Percentiles rank a stretch among this genome's conserved stretches.
Evolutionary conservation across 2,329 filamentous ascomycete species (phyloP).

Genomic region (Teratosphaeria pseudoeucalypti): DNA sequence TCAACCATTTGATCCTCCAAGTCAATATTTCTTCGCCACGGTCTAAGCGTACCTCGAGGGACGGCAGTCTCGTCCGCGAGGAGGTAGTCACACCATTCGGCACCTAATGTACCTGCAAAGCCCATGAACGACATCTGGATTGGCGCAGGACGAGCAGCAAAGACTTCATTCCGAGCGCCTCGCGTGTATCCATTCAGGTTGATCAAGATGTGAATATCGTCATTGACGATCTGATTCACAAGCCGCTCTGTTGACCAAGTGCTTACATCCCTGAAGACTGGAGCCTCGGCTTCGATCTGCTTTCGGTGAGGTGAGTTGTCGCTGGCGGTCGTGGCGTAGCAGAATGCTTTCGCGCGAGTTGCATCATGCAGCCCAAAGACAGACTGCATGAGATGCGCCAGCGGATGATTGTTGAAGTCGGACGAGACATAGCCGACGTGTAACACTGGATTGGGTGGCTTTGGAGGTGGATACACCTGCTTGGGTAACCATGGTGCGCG

Average conservation of each 20-base stretch:
- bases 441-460: slow-evolving; percentile 70
- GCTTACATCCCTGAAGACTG: slow-evolving; percentile 81
- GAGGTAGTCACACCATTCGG: slow-evolving; percentile 98
- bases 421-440: slow-evolving; percentile 94
- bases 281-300: slow-evolving; percentile 87
- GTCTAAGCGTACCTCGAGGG: slow-evolving; percentile 68
- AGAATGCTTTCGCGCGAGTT: slow-evolving; percentile 68
- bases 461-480: slow-evolving; percentile 73
- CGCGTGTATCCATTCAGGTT: slow-evolving; percentile 98
- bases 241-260: slow-evolving; percentile 75
- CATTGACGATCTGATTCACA: slow-evolving; percentile 73
- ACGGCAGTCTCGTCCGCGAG: slow-evolving; percentile 83
- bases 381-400: slow-evolving; percentile 97
- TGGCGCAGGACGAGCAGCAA: slow-evolving; percentile 84
- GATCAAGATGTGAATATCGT: slow-evolving; percentile 86
- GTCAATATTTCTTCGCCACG: slow-evolving; percentile 63
- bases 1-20: slow-evolving; percentile 57
- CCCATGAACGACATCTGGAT: slow-evolving; percentile 99
- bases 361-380: slow-evolving; percentile 86
- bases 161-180: slow-evolving; percentile 93
- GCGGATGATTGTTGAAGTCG: slow-evolving; percentile 96
- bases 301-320: slow-evolving; percentile 81
- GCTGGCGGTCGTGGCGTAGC: slow-evolving; percentile 88
- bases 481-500: slow-evolving; percentile 75
- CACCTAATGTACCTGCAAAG: slow-evolving; percentile 88